phyloP scores from a whole-genome alignment of 2,329 filamentous ascomycete species.

The Penicillium decumbens region DNA sequence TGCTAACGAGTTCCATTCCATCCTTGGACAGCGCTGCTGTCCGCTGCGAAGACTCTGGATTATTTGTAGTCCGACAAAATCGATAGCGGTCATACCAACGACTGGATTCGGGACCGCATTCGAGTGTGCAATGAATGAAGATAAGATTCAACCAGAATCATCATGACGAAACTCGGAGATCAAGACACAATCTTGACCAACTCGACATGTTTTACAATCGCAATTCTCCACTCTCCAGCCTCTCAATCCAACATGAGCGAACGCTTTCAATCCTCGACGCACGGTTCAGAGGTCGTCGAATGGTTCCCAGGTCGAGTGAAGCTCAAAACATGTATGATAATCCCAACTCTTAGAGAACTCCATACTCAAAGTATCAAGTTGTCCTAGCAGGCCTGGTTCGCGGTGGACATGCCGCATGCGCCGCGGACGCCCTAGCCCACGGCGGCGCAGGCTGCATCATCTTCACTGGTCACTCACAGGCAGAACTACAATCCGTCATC shows the following conservation, averaged over 20 bases:
- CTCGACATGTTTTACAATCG: background rate
- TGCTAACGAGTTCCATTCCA: no score
- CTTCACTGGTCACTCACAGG: conserved; percentile 25
- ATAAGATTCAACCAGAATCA: background rate
- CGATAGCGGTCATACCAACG: no score
- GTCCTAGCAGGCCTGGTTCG: conserved; percentile 25
- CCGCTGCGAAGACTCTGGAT: no score
- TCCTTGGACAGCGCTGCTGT: no score
- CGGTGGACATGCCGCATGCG: conserved; percentile 24
- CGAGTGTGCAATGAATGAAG: no score
- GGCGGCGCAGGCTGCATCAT: conserved; percentile 27
- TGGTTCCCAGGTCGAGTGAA: conserved; percentile 28
- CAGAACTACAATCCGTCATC: conserved; percentile 25
- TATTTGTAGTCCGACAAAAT: no score
- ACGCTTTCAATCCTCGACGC: conserved; percentile 25
- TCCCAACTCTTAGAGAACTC: background rate
- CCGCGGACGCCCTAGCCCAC: conserved; percentile 26
- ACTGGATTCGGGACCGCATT: no score
- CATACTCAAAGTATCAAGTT: conserved; percentile 15
- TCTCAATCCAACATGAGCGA: conserved; percentile 10
- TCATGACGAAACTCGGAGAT: background rate
- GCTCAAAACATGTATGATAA: conserved; percentile 28
- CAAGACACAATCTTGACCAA: background rate
- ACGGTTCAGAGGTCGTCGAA: conserved; percentile 29
- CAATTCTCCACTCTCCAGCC: background rate